Evolutionary conservation across 306 rosid species (phyloP).

Genomic region (Ormosia semicastrata): DNA sequence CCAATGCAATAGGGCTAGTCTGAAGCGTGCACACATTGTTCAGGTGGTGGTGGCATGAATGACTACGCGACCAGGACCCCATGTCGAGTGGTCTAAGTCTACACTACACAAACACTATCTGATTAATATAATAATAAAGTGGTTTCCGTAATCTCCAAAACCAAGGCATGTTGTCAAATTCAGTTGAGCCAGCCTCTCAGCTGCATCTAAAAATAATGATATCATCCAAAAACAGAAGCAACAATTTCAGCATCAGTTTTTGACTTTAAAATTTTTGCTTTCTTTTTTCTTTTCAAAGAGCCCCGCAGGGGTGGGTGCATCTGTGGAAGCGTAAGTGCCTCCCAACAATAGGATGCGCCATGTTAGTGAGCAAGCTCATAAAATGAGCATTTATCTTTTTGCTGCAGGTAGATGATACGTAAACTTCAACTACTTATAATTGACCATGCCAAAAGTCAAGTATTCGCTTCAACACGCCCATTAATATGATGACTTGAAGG

Average conservation of each 20-base stretch:
- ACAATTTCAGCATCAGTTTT: neutral
- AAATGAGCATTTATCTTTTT: neutral
- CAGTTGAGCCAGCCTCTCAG: neutral
- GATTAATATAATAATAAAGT: neutral
- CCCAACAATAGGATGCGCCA: neutral
- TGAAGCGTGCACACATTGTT: neutral
- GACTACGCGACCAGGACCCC: neutral
- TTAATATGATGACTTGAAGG: neutral
- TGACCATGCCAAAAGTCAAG: neutral
- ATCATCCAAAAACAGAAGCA: neutral
- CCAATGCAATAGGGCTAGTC: neutral
- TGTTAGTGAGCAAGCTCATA: neutral
- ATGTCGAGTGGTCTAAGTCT: neutral
- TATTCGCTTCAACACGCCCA: neutral
- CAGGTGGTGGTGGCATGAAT: neutral
- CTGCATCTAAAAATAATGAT: neutral
- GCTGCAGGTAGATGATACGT: neutral
- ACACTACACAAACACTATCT: neutral
- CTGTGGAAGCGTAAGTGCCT: neutral
- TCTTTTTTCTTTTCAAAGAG: neutral
- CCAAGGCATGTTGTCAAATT: neutral
- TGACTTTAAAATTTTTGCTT: neutral
- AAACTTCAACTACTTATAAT: conserved; percentile 11
- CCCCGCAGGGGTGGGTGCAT: neutral
- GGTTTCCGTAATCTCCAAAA: neutral